A percentile compares a stretch with the other conserved stretches of the same genome.
These are phyloP conservation scores for Forsythia suspensa DNA, from an alignment of 257 asterid genomes.

Conservation along the genomic window DNA sequence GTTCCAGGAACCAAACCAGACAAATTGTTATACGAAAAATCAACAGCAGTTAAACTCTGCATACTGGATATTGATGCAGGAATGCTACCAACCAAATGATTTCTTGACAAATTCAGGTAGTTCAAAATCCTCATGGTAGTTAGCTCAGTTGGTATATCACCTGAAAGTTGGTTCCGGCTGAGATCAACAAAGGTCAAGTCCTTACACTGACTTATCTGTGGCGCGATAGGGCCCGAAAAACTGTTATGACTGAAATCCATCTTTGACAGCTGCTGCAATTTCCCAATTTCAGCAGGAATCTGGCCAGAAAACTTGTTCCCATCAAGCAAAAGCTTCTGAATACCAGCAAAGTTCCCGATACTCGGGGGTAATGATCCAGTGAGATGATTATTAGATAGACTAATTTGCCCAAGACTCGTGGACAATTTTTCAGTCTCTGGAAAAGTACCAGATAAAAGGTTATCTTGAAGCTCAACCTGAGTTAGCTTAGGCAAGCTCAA, in stretches of 20 bases:
- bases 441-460: slow-evolving; percentile 70
- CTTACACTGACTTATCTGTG: slow-evolving; percentile 79
- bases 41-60: slow-evolving; percentile 55
- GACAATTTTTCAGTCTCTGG: slow-evolving; percentile 54
- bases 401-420: slow-evolving; percentile 68
- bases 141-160: slow-evolving; percentile 42
- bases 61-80: slow-evolving; percentile 41
- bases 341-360: slow-evolving; percentile 73
- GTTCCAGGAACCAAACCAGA: slow-evolving; percentile 48
- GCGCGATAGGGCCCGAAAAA: slow-evolving; percentile 66
- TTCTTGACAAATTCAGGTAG: slow-evolving; percentile 48
- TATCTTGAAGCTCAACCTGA: slow-evolving; percentile 89
- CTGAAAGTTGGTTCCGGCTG: slow-evolving; percentile 62
- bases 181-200: slow-evolving; percentile 81
- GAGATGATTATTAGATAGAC: slow-evolving; percentile 77
- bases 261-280: slow-evolving; percentile 88
- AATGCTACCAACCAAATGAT: slow-evolving; percentile 38
- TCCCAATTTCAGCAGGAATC: slow-evolving; percentile 79
- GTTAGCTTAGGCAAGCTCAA: slow-evolving; percentile 72
- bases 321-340: slow-evolving; percentile 93
- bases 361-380: slow-evolving; percentile 78
- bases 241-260: slow-evolving; percentile 83
- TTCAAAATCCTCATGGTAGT: slow-evolving; percentile 42
- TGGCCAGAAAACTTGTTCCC: slow-evolving; percentile 82
- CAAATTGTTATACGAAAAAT: slow-evolving; percentile 47